Evolutionary conservation across 2,329 filamentous ascomycete species (phyloP).

Genomic region (Claviceps spartinae): DNA sequence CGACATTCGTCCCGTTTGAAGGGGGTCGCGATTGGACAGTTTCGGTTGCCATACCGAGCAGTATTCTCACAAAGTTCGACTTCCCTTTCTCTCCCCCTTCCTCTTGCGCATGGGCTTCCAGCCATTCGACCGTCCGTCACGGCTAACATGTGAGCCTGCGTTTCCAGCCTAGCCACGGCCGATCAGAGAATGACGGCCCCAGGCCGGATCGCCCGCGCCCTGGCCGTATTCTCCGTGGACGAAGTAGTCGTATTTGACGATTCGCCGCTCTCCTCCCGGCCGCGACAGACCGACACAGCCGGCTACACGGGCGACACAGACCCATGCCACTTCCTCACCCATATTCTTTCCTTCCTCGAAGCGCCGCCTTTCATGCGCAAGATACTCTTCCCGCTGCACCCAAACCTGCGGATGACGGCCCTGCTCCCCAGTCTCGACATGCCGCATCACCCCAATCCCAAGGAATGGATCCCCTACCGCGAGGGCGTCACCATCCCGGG

Average conservation of each 20-base stretch:
- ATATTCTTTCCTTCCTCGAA: conserved; percentile 70
- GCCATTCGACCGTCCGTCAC: not conserved
- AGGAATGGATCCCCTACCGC: conserved; percentile 67
- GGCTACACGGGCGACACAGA: conserved; percentile 57
- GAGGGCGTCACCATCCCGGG: conserved; percentile 56
- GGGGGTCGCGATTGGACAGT: conserved; percentile 57
- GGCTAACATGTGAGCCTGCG: not conserved
- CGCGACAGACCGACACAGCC: conserved; percentile 33
- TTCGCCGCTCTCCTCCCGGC: conserved; percentile 32
- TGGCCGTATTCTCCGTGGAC: conserved; percentile 73
- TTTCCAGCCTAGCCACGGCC: conserved; percentile 48
- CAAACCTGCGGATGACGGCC: conserved; percentile 61
- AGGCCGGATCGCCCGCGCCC: conserved; percentile 64
- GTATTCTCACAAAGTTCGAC: conserved; percentile 57
- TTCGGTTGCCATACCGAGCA: conserved; percentile 66
- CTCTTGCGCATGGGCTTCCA: not conserved
- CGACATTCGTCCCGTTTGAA: conserved; percentile 50
- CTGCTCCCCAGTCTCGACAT: conserved; percentile 67
- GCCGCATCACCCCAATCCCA: conserved; percentile 64
- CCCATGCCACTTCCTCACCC: conserved; percentile 66
- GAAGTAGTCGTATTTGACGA: conserved; percentile 77
- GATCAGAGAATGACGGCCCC: conserved; percentile 64
- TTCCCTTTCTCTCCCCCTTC: not conserved
- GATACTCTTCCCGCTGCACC: conserved; percentile 62
- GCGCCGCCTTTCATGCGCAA: conserved; percentile 72